These are phyloP conservation scores for Centella asiatica DNA, from an alignment of 129 eudicot genomes.

Conservation along the genomic window DNA sequence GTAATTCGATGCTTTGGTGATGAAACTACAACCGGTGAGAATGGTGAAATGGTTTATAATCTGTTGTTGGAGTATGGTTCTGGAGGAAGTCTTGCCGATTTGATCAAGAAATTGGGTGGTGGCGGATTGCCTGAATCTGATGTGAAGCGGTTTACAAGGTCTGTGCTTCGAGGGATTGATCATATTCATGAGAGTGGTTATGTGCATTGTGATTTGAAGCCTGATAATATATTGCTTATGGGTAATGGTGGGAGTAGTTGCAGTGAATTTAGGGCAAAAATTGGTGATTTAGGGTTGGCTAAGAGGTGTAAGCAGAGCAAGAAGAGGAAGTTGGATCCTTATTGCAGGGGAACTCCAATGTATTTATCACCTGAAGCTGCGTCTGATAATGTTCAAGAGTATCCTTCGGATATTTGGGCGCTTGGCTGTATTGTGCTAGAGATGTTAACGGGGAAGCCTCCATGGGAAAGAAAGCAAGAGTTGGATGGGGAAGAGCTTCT, in stretches of 20 bases:
- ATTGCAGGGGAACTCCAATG: constrained; percentile 47
- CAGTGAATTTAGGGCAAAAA: constrained; percentile 40
- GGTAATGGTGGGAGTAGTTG: constrained; percentile 2
- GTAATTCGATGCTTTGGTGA: constrained; percentile 61
- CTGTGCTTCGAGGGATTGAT: constrained; percentile 42
- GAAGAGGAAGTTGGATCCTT: constrained; percentile 30
- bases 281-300: constrained; percentile 78
- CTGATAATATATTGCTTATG: constrained; percentile 51
- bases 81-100: constrained; percentile 66
- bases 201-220: constrained; percentile 69
- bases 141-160: constrained; percentile 32
- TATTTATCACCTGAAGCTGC: constrained; percentile 65
- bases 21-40: constrained; percentile 43
- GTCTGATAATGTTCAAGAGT: constrained; percentile 35
- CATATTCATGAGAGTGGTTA: constrained; percentile 53
- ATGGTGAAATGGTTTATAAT: constrained; percentile 54
- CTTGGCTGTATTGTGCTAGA: constrained; percentile 60
- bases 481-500: constrained; percentile 28
- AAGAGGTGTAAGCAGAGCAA: constrained; percentile 36
- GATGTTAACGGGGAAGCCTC: constrained; percentile 66
- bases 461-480: constrained; percentile 30
- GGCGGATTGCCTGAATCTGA: constrained; percentile 45
- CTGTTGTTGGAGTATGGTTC: constrained; percentile 70
- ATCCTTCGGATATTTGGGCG: constrained; percentile 69
- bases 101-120: constrained; percentile 35